Evolutionary conservation across 225 moss, liverwort and hornwort genomes (phyloP).

Genomic region (Asterella californica): DNA sequence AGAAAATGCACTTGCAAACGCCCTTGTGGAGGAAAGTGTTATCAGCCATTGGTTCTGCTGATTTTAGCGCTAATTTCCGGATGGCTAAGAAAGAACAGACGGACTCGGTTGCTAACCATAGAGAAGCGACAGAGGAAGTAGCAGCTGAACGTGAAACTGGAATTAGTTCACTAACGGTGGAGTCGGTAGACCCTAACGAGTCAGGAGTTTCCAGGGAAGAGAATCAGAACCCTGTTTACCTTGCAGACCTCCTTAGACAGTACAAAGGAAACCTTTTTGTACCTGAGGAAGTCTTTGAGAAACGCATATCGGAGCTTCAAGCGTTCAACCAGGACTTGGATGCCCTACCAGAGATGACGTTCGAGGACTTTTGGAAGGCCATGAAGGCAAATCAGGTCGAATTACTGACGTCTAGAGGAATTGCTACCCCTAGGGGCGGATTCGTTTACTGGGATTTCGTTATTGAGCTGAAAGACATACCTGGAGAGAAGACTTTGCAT

Average conservation of each 20-base stretch:
- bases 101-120: not conserved
- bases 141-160: conserved; percentile 1
- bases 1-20: conserved; percentile 63
- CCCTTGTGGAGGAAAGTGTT: conserved; percentile 66
- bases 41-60: conserved; percentile 20
- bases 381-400: conserved; percentile 60
- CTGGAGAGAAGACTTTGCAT: conserved; percentile 63
- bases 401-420: conserved; percentile 73
- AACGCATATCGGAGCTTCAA: conserved; percentile 58
- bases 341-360: conserved; percentile 68
- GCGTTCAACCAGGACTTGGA: conserved; percentile 57
- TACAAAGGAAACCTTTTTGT: conserved; percentile 84
- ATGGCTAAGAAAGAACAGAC: not conserved
- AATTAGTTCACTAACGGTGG: not conserved
- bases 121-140: not conserved
- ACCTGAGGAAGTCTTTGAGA: conserved; percentile 80
- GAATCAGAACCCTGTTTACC: conserved; percentile 51
- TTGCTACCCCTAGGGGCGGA: conserved; percentile 50
- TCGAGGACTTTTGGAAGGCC: conserved; percentile 66
- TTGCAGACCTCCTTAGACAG: conserved; percentile 80
- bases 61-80: not conserved
- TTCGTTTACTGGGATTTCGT: conserved; percentile 81
- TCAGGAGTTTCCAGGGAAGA: conserved; percentile 15
- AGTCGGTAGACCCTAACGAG: conserved; percentile 16
- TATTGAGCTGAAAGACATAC: conserved; percentile 69